Evolutionary conservation across 2,329 filamentous ascomycete species (phyloP), one percentile per base, ranked within the genome.

Genomic region (Pseudofabraea citricarpa): DNA sequence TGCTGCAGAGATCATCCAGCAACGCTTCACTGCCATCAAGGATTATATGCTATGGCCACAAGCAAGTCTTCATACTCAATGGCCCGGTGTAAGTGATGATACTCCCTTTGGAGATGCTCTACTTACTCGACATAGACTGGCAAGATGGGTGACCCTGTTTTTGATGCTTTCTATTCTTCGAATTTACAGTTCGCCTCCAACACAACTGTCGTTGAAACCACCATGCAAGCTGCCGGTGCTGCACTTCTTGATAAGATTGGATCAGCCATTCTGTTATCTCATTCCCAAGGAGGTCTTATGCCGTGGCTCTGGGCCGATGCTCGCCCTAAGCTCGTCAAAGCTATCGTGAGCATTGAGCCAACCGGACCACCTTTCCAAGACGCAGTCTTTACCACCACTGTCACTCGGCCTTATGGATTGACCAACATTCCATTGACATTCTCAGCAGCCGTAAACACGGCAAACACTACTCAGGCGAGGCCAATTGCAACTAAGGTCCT

Each of bases 401-500:
- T 66, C 2, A 27, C 48, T n/a, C 42, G 52, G 13, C 52, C 61
- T 1, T 79, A 65, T 53, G 75, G 73, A 1, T 48, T 78, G 5
- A 67, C 72, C 5, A 65, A 72, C 35, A 65, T 72, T n/a, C 68
- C 72, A 0, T 46, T 79, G 13, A 67, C 64, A 0, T 79, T 74
- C 51, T 58, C 58, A 1, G 74, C 73, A 9, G 54, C 65, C 0
- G 16, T 21, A n/a, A 64, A 73, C 8, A 48, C 47, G 0, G 56
- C 71, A 45, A 60, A 66, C 2, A 40, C 50, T 3, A 39, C 37
- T 7, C 24, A 63, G 48, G 23, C 53, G 18, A 40, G 62, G 41
- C 32, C 56, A 36, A 49, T 58, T 16, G 50, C 45, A 13, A 51
- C 46, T 6, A 41, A 52, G 3, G 47, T 54, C 16, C 42, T 55